These are phyloP conservation scores for Allium sativum DNA, from an alignment of 106 monocot species.

Conservation along the genomic window DNA sequence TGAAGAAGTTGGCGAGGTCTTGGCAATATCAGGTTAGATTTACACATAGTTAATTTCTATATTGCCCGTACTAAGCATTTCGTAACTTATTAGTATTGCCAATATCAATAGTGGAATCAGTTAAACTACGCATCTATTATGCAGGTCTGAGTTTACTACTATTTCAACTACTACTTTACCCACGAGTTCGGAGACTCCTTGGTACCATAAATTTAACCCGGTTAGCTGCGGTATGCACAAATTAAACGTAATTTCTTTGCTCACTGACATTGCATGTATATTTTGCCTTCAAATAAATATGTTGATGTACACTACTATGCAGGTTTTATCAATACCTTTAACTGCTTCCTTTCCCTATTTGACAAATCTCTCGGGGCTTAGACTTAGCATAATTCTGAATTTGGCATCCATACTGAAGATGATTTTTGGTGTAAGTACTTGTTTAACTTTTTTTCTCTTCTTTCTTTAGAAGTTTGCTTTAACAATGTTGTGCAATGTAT, in stretches of 20 bases:
- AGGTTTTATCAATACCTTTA: slow-evolving; percentile 48
- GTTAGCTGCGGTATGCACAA: slow-evolving; percentile 46
- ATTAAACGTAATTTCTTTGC: not conserved
- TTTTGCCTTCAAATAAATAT: not conserved
- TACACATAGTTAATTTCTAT: too few relatives aligned
- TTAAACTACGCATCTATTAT: not conserved
- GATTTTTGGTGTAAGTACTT: slow-evolving; percentile 53
- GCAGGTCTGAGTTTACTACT: slow-evolving; percentile 42
- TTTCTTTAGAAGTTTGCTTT: too few relatives aligned
- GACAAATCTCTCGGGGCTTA: slow-evolving; percentile 41
- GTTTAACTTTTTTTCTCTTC: too few relatives aligned
- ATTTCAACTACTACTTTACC: slow-evolving; percentile 46
- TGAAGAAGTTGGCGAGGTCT: slow-evolving; percentile 35
- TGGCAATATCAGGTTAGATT: slow-evolving; percentile 43
- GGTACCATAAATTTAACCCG: slow-evolving; percentile 32
- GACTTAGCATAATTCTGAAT: slow-evolving; percentile 30
- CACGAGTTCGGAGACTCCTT: slow-evolving; percentile 21
- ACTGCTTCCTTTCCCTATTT: slow-evolving; percentile 48
- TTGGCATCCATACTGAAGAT: slow-evolving; percentile 59
- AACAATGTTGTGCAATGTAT: too few relatives aligned
- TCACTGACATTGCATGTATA: slow-evolving; percentile 3
- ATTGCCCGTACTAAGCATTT: too few relatives aligned
- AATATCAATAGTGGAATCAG: too few relatives aligned
- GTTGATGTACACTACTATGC: slow-evolving; percentile 9
- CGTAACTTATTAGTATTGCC: too few relatives aligned